Base-by-base conservation (phyloP, 352 stramenopile genomes). In the Phytophthora meadii region DNA sequence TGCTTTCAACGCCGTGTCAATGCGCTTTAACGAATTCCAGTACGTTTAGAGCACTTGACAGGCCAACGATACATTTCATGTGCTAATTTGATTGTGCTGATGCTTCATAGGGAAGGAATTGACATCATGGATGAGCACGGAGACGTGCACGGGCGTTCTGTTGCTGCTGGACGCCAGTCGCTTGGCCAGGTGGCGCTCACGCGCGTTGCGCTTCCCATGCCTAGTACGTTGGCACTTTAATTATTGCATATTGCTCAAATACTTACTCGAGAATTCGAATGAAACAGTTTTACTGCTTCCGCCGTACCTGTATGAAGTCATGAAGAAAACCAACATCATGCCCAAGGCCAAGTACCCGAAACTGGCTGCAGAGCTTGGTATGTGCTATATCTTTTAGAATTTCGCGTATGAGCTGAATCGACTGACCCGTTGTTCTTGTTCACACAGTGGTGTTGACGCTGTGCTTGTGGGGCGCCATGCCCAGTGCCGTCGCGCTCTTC, bases 1-100 rank as follows among this genome's bases (percentile, higher is more conserved):
- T 64, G 86, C 82, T 11, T 93, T 93, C 63, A 95, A 96, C 58
- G 87, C 84, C 15, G 87, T 94, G n/a, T 92, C 87, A 0, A 94
- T 94, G 84, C 84, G 89, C n/a, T 88, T 92, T 52, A 93, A 92
- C 47, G 89, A 96, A 70, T 87, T 88, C 62, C 77, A 80, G 87
- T 94, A 77, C 55, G 84, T 36, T 36, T 36, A 11, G 30, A 36
- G 30, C 30, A 36, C 12, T 36, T 11, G 30, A 4, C 9, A 10
- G 0, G 9, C 30, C 12, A 36, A 14, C 30, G 30, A 36, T 36
- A 36, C 12, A 3, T 36, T 36, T 3, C 1, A 11, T 14, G 17
- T 54, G 22, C 36, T 58, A 17, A 65, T 36, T 42, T 10, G 32
- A 27, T n/a, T 49, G 9, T 63, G 15, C 2, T 50, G 22, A 12